Percentiles rank a stretch among this genome's conserved stretches.
These are phyloP conservation scores for Hygrocybe coccinea DNA, from an alignment of 768 basidiomycete genomes.

Conservation along the genomic window DNA sequence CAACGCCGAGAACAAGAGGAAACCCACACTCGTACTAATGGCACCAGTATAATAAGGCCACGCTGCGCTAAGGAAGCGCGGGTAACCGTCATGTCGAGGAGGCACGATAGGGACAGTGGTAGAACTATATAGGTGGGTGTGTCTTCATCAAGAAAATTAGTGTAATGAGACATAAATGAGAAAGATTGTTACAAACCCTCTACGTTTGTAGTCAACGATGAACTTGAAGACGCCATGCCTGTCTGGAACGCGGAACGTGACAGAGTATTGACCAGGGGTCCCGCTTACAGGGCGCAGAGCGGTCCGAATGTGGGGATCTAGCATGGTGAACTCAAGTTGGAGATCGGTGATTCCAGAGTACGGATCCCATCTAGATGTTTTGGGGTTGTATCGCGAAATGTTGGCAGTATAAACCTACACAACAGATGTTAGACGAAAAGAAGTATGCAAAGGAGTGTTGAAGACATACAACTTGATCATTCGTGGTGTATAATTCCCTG, in stretches of 20 bases:
- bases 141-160: conserved; percentile 37
- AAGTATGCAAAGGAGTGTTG: not conserved
- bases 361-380: conserved; percentile 59
- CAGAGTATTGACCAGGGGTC: conserved; percentile 63
- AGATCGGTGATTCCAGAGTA: conserved; percentile 71
- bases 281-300: conserved; percentile 56
- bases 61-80: conserved; percentile 90
- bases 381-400: conserved; percentile 63
- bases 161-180: conserved; percentile 1
- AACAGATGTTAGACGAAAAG: conserved; percentile 2
- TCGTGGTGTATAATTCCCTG: conserved; percentile 75
- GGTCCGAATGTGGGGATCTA: conserved; percentile 92
- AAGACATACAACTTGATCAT: conserved; percentile 69
- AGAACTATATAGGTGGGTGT: conserved; percentile 67
- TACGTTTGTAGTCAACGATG: conserved; percentile 83
- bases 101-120: conserved; percentile 86
- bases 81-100: conserved; percentile 90
- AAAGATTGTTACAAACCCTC: conserved; percentile 53
- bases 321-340: conserved; percentile 97
- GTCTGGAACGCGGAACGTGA: conserved; percentile 88
- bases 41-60: conserved; percentile 95
- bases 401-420: conserved; percentile 66
- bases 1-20: conserved; percentile 78
- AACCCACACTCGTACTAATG: conserved; percentile 80
- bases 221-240: conserved; percentile 99